phyloP scores from a whole-genome alignment of 495 filamentous ascomycete genomes.

The Lophium mytilinum region DNA sequence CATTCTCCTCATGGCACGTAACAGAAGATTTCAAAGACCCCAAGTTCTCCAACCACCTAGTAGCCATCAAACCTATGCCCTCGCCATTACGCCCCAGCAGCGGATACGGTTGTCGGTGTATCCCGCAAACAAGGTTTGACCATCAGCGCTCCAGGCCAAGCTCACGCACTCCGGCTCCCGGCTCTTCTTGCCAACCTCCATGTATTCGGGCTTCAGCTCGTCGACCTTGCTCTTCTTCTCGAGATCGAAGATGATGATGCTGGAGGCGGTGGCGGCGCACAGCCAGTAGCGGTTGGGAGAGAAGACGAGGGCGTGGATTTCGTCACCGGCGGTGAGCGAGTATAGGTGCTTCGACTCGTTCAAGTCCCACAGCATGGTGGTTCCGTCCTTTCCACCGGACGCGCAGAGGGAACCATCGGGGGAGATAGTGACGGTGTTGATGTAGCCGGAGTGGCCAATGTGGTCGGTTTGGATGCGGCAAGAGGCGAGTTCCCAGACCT shows the following conservation, averaged over 20 bases:
- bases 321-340: slow-evolving; percentile 97
- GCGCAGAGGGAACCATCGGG: slow-evolving; percentile 99
- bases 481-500: slow-evolving; percentile 99
- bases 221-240: slow-evolving; percentile 99
- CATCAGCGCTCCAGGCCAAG: slow-evolving; percentile 95
- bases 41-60: neutral
- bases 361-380: slow-evolving; percentile 99
- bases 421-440: slow-evolving; percentile 99
- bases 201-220: slow-evolving; percentile 98
- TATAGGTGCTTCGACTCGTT: slow-evolving; percentile 99
- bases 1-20: neutral
- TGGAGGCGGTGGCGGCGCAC: slow-evolving; percentile 90
- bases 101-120: slow-evolving; percentile 99
- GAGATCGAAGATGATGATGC: slow-evolving; percentile 99
- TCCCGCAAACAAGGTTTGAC: slow-evolving; percentile 97
- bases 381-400: slow-evolving; percentile 98
- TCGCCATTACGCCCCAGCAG: slow-evolving; percentile 94
- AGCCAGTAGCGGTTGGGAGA: slow-evolving; percentile 99
- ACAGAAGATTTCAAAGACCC: slow-evolving; percentile 8
- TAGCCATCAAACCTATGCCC: slow-evolving; percentile 28
- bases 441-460: slow-evolving; percentile 99
- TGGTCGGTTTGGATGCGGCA: slow-evolving; percentile 99
- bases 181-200: slow-evolving; percentile 95
- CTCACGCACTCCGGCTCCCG: slow-evolving; percentile 96
- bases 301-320: slow-evolving; percentile 99